Percentiles rank a stretch among this genome's conserved stretches.
Evolutionary conservation across 108 stramenopile species (phyloP).

Genomic region (Epipyxis sp.): DNA sequence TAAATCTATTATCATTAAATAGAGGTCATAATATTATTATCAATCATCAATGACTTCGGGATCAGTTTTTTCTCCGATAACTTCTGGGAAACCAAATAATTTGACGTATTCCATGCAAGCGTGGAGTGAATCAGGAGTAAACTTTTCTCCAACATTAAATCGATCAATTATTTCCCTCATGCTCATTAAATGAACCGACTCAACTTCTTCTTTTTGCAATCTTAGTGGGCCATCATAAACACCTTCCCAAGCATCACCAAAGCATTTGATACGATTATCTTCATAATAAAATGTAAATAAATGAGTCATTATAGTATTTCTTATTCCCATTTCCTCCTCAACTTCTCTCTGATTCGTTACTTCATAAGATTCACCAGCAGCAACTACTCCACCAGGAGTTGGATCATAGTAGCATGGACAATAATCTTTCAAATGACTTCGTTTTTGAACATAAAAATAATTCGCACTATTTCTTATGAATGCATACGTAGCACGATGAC

Average conservation of each 20-base stretch:
- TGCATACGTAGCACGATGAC: slow-evolving; percentile 44
- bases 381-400: slow-evolving; percentile 40
- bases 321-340: slow-evolving; percentile 45
- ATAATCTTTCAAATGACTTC: slow-evolving; percentile 38
- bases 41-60: slow-evolving; percentile 2
- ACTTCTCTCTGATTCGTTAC: slow-evolving; percentile 14
- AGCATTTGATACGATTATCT: slow-evolving; percentile 34
- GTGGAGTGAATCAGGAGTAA: slow-evolving; percentile 36
- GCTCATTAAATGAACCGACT: slow-evolving; percentile 27
- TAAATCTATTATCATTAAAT: no score
- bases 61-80: background rate
- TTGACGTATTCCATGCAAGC: slow-evolving; percentile 34
- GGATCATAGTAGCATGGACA: slow-evolving; percentile 38
- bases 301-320: background rate
- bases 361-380: slow-evolving; percentile 20
- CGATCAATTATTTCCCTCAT: slow-evolving; percentile 30
- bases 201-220: slow-evolving; percentile 35
- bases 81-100: background rate
- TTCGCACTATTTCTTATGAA: slow-evolving; percentile 21
- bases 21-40: background rate
- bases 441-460: slow-evolving; percentile 37
- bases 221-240: slow-evolving; percentile 33
- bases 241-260: slow-evolving; percentile 37
- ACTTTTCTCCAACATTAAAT: slow-evolving; percentile 29
- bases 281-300: slow-evolving; percentile 38